Conservation (phyloP, 2,329 filamentous ascomycete species). For the Curvularia spicifera region DNA sequence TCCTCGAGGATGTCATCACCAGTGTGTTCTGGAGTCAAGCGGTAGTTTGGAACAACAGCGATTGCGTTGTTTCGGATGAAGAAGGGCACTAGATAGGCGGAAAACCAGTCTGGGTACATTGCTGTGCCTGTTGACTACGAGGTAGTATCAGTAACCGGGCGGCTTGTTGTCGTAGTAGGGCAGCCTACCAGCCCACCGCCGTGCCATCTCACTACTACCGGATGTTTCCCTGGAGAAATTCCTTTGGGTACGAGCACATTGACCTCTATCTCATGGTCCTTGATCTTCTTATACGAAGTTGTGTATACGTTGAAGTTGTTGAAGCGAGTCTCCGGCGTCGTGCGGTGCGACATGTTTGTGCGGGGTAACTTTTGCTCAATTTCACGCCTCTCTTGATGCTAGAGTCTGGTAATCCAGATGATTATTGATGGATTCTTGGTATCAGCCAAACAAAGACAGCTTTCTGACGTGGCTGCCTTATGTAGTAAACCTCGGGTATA, state of each 20-base stretch:
- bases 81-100: constrained; percentile 48
- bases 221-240: constrained; percentile 44
- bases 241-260: constrained; percentile 52
- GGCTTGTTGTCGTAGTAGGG: neutral
- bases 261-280: constrained; percentile 46
- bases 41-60: constrained; percentile 58
- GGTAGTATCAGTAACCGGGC: neutral
- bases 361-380: neutral
- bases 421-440: neutral
- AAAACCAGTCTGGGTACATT: constrained; percentile 40
- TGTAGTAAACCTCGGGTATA: neutral
- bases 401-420: neutral
- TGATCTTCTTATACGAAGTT: constrained; percentile 52
- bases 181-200: constrained; percentile 52
- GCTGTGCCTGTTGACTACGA: constrained; percentile 35
- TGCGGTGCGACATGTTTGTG: constrained; percentile 10
- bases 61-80: constrained; percentile 52
- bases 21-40: constrained; percentile 58
- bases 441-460: neutral
- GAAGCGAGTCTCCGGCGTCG: constrained; percentile 40
- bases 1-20: constrained; percentile 58
- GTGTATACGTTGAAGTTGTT: constrained; percentile 51
- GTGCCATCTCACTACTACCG: constrained; percentile 54
- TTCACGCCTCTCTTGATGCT: neutral
- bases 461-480: neutral